These are phyloP conservation scores for Croton setiger DNA, from an alignment of 441 rosid genomes.

Conservation along the genomic window DNA sequence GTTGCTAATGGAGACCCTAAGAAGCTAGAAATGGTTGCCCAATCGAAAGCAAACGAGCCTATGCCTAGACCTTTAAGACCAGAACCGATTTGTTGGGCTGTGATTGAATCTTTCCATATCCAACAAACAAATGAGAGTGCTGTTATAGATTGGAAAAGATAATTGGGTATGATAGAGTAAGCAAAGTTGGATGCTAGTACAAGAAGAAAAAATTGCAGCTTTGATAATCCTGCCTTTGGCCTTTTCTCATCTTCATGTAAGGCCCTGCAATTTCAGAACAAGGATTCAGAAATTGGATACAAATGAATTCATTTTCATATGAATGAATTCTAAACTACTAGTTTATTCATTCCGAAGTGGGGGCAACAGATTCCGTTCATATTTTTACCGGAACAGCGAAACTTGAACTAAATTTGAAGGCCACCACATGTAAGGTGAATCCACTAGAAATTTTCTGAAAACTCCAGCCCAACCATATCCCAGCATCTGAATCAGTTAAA, in stretches of 20 bases:
- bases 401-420: constrained; percentile 52
- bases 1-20: constrained; percentile 38
- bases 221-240: constrained; percentile 35
- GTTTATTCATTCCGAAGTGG: no score
- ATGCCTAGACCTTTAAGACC: constrained; percentile 40
- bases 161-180: constrained; percentile 38
- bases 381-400: constrained; percentile 38
- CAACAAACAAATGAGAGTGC: constrained; percentile 44
- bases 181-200: constrained; percentile 41
- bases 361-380: no score
- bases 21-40: constrained; percentile 40
- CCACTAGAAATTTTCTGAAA: constrained; percentile 44
- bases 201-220: constrained; percentile 44
- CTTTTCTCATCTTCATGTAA: constrained; percentile 42
- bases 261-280: constrained; percentile 27
- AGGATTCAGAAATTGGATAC: background rate
- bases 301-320: no score
- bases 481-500: constrained; percentile 33
- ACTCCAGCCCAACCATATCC: constrained; percentile 52
- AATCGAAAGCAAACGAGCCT: constrained; percentile 41
- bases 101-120: constrained; percentile 38
- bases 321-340: no score
- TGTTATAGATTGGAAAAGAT: constrained; percentile 38
- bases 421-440: constrained; percentile 60
- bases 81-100: constrained; percentile 42